Percentiles rank a stretch among this genome's conserved stretches.
These are phyloP conservation scores for Saccharomycopsis vini DNA, from an alignment of 805 yeast genomes.

Conservation along the genomic window DNA sequence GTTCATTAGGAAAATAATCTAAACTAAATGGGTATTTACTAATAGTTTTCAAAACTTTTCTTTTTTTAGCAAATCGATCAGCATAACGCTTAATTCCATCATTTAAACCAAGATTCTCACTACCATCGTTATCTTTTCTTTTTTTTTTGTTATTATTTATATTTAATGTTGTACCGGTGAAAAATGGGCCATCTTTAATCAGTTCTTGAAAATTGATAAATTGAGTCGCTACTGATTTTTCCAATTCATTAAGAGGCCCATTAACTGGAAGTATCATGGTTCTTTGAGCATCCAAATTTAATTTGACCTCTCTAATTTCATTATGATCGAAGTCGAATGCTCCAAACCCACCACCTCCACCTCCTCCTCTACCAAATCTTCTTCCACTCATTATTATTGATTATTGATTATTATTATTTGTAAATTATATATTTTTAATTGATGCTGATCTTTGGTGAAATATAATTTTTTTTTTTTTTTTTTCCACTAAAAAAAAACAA, in stretches of 20 bases:
- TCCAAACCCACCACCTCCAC: constrained; percentile 8
- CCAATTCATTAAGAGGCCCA: constrained; percentile 44
- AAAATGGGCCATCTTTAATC: constrained; percentile 60
- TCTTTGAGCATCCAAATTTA: constrained; percentile 8
- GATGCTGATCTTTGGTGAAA: too few species aligned
- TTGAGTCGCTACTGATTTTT: constrained; percentile 44
- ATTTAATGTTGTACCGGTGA: constrained; percentile 43
- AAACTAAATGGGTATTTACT: constrained; percentile 70
- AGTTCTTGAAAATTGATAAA: constrained; percentile 43
- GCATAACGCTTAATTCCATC: constrained; percentile 80
- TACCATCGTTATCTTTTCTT: constrained; percentile 24
- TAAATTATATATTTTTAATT: too few species aligned
- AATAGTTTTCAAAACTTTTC: constrained; percentile 60
- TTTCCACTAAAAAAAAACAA: too few species aligned
- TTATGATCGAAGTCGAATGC: constrained; percentile 16
- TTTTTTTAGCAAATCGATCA: constrained; percentile 65
- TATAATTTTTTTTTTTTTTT: too few species aligned
- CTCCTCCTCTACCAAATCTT: background rate
- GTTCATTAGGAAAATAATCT: constrained; percentile 69
- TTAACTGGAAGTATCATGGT: constrained; percentile 45
- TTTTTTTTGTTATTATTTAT: constrained; percentile 21
- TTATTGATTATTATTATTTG: too few species aligned
- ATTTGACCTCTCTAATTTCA: constrained; percentile 15
- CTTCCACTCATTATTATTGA: background rate
- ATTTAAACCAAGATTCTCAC: constrained; percentile 34